A percentile compares a stretch with the other conserved stretches of the same genome.
These are phyloP conservation scores for Fonsecaea multimorphosa DNA, from an alignment of 2,329 filamentous ascomycete species.

Conservation along the genomic window DNA sequence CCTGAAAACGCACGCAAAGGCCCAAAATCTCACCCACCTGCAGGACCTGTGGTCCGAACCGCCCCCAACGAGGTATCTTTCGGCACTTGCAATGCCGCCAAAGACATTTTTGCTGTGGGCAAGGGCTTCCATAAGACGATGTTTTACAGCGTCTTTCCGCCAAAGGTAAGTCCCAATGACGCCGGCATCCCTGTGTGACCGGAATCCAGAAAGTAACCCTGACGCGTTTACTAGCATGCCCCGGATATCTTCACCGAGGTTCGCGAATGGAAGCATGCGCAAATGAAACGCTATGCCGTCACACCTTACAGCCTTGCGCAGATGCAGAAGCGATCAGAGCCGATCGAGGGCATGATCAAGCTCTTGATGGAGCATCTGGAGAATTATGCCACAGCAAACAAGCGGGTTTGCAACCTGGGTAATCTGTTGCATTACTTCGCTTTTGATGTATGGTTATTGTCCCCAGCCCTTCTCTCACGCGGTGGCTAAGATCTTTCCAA, in stretches of 20 bases:
- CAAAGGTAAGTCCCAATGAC: conserved; percentile 53
- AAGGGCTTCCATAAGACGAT: conserved; percentile 61
- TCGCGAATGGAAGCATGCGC: conserved; percentile 60
- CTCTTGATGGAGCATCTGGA: conserved; percentile 53
- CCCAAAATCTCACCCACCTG: conserved; percentile 9
- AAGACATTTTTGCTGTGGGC: conserved; percentile 56
- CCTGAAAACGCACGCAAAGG: neutral
- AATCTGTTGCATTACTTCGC: conserved; percentile 46
- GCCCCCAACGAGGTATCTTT: conserved; percentile 58
- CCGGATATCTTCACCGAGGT: conserved; percentile 65
- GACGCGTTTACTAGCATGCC: conserved; percentile 55
- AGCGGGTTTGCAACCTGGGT: conserved; percentile 54
- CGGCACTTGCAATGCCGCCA: conserved; percentile 53
- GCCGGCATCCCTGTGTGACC: neutral
- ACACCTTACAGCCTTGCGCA: conserved; percentile 40
- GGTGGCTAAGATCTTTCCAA: conserved; percentile 17
- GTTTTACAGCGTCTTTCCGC: conserved; percentile 62
- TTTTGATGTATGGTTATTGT: conserved; percentile 49
- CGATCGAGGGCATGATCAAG: conserved; percentile 50
- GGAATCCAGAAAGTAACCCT: conserved; percentile 1
- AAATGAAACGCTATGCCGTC: conserved; percentile 57
- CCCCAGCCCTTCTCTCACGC: neutral
- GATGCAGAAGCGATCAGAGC: conserved; percentile 39
- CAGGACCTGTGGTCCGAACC: conserved; percentile 56
- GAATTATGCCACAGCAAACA: conserved; percentile 45